These are phyloP conservation scores for Arthrobotrys conoides DNA, from an alignment of 2,329 filamentous ascomycete genomes.

Conservation along the genomic window DNA sequence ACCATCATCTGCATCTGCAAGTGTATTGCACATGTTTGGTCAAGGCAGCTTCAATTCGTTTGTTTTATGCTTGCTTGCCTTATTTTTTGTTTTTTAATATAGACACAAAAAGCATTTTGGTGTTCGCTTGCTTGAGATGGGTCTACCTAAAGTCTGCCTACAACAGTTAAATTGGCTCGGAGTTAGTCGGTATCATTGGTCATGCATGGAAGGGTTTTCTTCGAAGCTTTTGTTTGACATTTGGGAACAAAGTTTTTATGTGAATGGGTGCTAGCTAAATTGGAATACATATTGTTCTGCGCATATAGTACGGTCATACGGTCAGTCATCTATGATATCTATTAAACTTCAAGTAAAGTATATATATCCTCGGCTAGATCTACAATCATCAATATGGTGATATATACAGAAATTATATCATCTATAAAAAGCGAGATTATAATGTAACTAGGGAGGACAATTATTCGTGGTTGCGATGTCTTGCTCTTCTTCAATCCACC, in stretches of 20 bases:
- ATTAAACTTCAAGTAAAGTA: too few species aligned
- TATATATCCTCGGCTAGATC: too few species aligned
- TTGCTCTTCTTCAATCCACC: conserved; percentile 13
- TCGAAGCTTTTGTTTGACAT: background rate
- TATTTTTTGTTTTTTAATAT: conserved; percentile 41
- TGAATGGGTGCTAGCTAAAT: too few species aligned
- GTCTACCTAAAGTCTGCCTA: background rate
- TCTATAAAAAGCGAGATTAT: too few species aligned
- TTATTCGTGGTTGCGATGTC: background rate
- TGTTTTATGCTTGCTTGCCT: conserved; percentile 40
- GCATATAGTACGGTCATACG: too few species aligned
- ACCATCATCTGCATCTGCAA: conserved; percentile 47
- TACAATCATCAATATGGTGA: too few species aligned
- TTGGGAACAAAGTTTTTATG: background rate
- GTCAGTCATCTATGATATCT: too few species aligned
- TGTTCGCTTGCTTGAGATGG: background rate
- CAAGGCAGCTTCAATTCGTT: conserved; percentile 52
- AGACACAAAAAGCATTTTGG: background rate
- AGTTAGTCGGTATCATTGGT: background rate
- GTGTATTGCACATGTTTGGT: conserved; percentile 33
- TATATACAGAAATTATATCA: too few species aligned
- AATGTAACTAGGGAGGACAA: too few species aligned
- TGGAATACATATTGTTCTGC: too few species aligned
- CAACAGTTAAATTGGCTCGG: background rate
- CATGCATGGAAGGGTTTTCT: background rate